phyloP scores from a whole-genome alignment of 2,329 filamentous ascomycete species.

The Alternaria arborescens region DNA sequence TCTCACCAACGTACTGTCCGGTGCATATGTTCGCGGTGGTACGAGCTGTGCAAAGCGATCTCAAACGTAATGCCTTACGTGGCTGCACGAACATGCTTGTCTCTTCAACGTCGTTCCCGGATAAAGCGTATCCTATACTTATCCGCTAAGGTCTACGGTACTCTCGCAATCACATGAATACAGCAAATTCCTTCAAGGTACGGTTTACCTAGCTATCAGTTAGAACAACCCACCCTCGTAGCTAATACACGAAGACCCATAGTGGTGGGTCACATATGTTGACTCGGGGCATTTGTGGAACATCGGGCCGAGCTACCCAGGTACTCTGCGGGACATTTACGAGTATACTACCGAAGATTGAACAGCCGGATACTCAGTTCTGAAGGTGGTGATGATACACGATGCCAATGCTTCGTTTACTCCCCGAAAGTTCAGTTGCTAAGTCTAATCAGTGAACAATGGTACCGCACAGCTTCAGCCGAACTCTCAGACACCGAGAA shows the following conservation, averaged over 20 bases:
- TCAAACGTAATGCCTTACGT: neutral
- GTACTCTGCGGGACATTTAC: constrained; percentile 1
- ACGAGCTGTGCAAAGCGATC: neutral
- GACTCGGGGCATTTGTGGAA: constrained; percentile 9
- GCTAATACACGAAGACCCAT: neutral
- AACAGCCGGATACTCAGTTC: neutral
- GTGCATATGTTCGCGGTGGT: constrained; percentile 5
- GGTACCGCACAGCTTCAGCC: neutral
- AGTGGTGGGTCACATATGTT: constrained; percentile 1
- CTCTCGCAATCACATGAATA: neutral
- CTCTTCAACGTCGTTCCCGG: neutral
- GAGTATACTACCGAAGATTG: neutral
- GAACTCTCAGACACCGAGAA: neutral
- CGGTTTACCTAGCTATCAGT: neutral
- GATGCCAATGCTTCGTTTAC: constrained; percentile 3
- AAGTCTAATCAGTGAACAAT: neutral
- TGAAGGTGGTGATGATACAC: neutral
- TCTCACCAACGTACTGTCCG: neutral
- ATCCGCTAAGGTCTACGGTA: neutral
- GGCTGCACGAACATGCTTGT: neutral
- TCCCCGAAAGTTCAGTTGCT: neutral
- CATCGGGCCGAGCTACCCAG: constrained; percentile 1
- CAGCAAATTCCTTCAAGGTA: neutral
- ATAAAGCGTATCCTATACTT: neutral
- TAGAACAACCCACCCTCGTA: neutral